phyloP scores from a whole-genome alignment of 116 monocot genomes.

The Thalassia testudinum region DNA sequence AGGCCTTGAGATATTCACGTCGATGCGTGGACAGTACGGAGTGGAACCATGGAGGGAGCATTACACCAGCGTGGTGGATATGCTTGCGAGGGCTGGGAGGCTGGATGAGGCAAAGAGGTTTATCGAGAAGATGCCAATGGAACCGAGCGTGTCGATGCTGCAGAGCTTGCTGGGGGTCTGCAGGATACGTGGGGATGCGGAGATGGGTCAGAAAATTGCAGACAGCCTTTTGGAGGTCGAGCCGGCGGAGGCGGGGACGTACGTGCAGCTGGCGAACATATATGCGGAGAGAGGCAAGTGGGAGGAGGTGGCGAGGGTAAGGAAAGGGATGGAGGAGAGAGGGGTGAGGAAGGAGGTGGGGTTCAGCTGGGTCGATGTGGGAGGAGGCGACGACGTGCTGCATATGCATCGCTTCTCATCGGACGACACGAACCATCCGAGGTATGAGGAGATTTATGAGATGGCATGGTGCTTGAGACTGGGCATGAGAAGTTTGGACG shows the following conservation, averaged over 20 bases:
- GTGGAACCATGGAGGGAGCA: conserved; percentile 74
- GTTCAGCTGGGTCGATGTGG: conserved; percentile 84
- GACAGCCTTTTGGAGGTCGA: conserved; percentile 38
- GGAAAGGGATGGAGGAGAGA: conserved; percentile 57
- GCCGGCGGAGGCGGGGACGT: conserved; percentile 58
- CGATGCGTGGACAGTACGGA: conserved; percentile 20
- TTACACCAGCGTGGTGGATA: conserved; percentile 73
- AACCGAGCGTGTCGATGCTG: conserved; percentile 39
- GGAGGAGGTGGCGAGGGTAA: conserved; percentile 56
- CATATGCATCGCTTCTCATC: conserved; percentile 72
- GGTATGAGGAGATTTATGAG: conserved; percentile 35
- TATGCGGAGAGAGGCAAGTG: conserved; percentile 72
- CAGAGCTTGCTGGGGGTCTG: conserved; percentile 79
- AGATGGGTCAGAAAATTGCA: conserved; percentile 47
- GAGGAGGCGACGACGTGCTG: conserved; percentile 13
- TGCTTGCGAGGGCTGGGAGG: conserved; percentile 72
- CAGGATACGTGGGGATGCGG: conserved; percentile 47
- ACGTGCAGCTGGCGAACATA: conserved; percentile 73
- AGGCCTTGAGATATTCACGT: conserved; percentile 35
- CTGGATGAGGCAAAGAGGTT: conserved; percentile 53
- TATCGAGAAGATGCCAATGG: conserved; percentile 24
- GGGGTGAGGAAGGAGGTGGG: conserved; percentile 80
- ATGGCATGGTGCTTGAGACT: conserved; percentile 31
- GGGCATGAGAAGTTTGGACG: conserved; percentile 26
- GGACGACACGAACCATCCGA: conserved; percentile 55